phyloP scores from a whole-genome alignment of 2,329 filamentous ascomycete species.

The Fusarium lateritium region DNA sequence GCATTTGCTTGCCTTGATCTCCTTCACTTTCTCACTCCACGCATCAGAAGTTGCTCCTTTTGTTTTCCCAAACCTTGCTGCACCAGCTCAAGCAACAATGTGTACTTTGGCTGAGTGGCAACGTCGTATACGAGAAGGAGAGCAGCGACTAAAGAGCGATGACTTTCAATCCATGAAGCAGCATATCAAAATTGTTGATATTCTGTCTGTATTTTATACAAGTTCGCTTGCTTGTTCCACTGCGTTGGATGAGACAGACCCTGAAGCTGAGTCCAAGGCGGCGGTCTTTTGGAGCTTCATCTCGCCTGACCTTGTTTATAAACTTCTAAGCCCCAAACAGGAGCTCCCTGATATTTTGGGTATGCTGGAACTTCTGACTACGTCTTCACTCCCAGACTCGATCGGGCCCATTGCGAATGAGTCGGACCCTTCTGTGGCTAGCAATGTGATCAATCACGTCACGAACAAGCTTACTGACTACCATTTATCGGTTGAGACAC shows the following conservation, averaged over 20 bases:
- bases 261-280: slow-evolving; percentile 50
- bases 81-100: slow-evolving; percentile 71
- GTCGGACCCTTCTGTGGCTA: slow-evolving; percentile 61
- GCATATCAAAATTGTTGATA: slow-evolving; percentile 74
- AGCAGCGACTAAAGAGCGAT: slow-evolving; percentile 59
- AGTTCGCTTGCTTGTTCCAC: slow-evolving; percentile 73
- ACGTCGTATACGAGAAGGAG: slow-evolving; percentile 65
- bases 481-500: slow-evolving; percentile 57
- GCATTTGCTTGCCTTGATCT: slow-evolving; percentile 75
- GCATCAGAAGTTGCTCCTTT: slow-evolving; percentile 70
- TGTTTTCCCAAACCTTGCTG: slow-evolving; percentile 70
- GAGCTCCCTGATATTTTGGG: slow-evolving; percentile 72
- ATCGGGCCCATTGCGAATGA: slow-evolving; percentile 75
- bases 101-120: slow-evolving; percentile 71
- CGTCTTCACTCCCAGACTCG: slow-evolving; percentile 73
- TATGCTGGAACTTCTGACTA: slow-evolving; percentile 76
- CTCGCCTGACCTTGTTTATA: slow-evolving; percentile 75
- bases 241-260: slow-evolving; percentile 51
- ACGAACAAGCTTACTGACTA: slow-evolving; percentile 73
- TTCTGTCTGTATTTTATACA: slow-evolving; percentile 76
- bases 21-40: slow-evolving; percentile 75
- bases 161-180: slow-evolving; percentile 59
- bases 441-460: slow-evolving; percentile 71
- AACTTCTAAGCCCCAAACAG: slow-evolving; percentile 78
- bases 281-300: slow-evolving; percentile 77